These are phyloP conservation scores for Cyclocybe aegerita DNA, from an alignment of 768 basidiomycete species.

Conservation along the genomic window DNA sequence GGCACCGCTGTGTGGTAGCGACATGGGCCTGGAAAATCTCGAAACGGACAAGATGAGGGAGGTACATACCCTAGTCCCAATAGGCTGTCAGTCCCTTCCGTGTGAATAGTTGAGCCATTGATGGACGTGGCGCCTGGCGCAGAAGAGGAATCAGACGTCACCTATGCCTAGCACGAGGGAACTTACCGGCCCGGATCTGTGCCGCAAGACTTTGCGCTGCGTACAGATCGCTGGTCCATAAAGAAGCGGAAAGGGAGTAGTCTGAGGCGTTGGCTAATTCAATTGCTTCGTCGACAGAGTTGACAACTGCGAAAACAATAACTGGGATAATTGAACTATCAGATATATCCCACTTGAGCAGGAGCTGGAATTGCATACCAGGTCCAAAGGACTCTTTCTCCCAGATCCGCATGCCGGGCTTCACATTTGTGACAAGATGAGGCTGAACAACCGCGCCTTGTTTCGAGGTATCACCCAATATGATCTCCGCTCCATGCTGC, in stretches of 20 bases:
- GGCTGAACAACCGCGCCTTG: conserved; percentile 47
- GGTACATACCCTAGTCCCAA: conserved; percentile 46
- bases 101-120: conserved; percentile 53
- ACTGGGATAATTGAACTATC: conserved; percentile 26
- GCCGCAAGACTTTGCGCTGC: conserved; percentile 44
- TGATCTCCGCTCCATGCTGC: conserved; percentile 41
- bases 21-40: background rate
- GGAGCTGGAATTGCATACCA: conserved; percentile 26
- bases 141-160: background rate
- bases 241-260: conserved; percentile 48
- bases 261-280: conserved; percentile 53
- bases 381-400: conserved; percentile 64
- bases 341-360: background rate
- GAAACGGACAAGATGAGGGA: background rate
- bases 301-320: conserved; percentile 41
- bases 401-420: conserved; percentile 52
- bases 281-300: conserved; percentile 53
- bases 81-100: conserved; percentile 35
- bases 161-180: background rate
- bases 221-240: conserved; percentile 52
- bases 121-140: conserved; percentile 48
- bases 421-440: conserved; percentile 48
- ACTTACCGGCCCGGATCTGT: conserved; percentile 45
- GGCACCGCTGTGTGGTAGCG: conserved; percentile 30
- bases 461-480: conserved; percentile 41